A percentile compares a stretch with the other conserved stretches of the same genome.
These are phyloP conservation scores for Phoma sp. DNA, from an alignment of 2,329 filamentous ascomycete species.

Conservation along the genomic window DNA sequence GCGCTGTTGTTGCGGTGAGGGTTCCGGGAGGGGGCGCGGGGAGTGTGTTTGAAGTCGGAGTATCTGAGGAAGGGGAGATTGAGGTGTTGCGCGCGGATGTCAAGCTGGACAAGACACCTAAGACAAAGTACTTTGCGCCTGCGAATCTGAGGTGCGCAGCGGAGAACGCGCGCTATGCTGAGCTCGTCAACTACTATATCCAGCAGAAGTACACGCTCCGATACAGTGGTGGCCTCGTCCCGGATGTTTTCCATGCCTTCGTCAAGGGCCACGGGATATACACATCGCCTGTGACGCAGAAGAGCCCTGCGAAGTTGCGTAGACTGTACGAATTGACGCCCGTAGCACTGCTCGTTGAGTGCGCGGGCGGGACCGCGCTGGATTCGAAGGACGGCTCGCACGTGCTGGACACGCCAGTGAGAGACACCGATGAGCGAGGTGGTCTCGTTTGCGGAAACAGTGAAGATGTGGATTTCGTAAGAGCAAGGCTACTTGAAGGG, in stretches of 20 bases:
- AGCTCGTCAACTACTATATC: conserved; percentile 59
- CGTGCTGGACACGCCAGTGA: conserved; percentile 28
- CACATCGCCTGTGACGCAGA: conserved; percentile 60
- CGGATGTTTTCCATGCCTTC: conserved; percentile 65
- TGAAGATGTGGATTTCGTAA: conserved; percentile 36
- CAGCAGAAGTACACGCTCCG: conserved; percentile 63
- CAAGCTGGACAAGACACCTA: conserved; percentile 48
- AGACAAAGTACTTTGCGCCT: conserved; percentile 66
- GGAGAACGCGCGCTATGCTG: conserved; percentile 57
- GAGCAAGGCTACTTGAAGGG: conserved; percentile 1
- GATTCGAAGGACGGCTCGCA: conserved; percentile 51
- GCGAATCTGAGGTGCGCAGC: conserved; percentile 66
- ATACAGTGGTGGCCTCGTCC: conserved; percentile 67
- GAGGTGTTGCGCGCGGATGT: conserved; percentile 54
- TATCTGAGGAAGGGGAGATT: conserved; percentile 37
- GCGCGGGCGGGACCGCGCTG: conserved; percentile 63
- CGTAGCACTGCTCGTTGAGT: conserved; percentile 66
- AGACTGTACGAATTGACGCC: conserved; percentile 65
- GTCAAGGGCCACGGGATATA: conserved; percentile 68
- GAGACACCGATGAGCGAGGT: conserved; percentile 40
- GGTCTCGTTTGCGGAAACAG: conserved; percentile 41
- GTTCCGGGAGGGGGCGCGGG: conserved; percentile 47
- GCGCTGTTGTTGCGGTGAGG: conserved; percentile 61
- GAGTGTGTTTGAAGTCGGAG: conserved; percentile 62
- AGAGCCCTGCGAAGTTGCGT: conserved; percentile 63